Evolutionary conservation across 345 rosid species (phyloP).

Genomic region (Sisymbrium altissimum): DNA sequence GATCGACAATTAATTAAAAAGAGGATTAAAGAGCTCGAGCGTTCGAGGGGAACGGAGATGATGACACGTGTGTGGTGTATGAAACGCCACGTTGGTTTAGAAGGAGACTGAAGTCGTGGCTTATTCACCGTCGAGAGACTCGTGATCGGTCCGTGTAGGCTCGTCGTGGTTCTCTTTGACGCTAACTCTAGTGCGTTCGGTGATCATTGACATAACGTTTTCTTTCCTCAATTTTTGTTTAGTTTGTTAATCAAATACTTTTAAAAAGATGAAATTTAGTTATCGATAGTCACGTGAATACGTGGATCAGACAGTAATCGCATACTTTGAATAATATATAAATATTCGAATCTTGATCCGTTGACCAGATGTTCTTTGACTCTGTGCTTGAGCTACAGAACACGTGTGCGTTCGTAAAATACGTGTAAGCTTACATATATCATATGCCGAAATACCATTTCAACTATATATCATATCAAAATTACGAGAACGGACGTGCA

Average conservation of each 20-base stretch:
- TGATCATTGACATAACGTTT: not conserved
- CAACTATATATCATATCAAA: not conserved
- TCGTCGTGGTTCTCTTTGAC: conserved; percentile 43
- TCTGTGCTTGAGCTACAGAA: conserved; percentile 9
- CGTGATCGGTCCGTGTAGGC: conserved; percentile 34
- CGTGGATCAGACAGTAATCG: conserved; percentile 21
- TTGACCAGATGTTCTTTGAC: conserved; percentile 3
- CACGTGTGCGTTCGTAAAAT: conserved; percentile 21
- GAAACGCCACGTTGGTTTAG: conserved; percentile 20
- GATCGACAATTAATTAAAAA: not conserved
- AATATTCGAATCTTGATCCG: conserved; percentile 14
- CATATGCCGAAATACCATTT: not conserved
- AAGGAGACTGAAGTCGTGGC: conserved; percentile 54
- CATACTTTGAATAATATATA: conserved; percentile 4
- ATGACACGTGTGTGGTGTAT: conserved; percentile 40
- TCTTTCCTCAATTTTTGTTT: not conserved
- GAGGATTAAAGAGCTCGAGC: not conserved
- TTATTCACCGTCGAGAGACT: conserved; percentile 46
- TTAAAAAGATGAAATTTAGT: not conserved
- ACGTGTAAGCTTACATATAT: conserved; percentile 5
- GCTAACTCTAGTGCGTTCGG: conserved; percentile 7
- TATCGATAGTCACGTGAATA: conserved; percentile 1
- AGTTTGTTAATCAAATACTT: not conserved
- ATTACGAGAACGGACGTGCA: not conserved
- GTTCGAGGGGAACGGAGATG: conserved; percentile 1